Evolutionary conservation across 2,329 filamentous ascomycete genomes (phyloP).

Genomic region (Nakataea oryzae): DNA sequence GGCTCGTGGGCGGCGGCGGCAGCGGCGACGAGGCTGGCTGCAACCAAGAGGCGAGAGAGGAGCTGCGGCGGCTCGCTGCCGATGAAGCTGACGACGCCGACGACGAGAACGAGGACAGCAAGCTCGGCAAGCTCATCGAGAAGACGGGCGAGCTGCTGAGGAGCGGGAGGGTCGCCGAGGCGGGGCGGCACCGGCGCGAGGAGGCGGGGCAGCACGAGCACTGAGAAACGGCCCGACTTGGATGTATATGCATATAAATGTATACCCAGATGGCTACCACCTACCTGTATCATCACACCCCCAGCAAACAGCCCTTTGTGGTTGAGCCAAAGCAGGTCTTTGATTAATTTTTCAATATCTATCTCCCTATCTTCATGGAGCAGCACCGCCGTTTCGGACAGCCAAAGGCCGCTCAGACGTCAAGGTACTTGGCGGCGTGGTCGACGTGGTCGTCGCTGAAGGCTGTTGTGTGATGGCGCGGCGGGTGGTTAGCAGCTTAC

Average conservation of each 20-base stretch:
- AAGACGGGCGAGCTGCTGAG: conserved; percentile 4
- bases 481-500: background rate
- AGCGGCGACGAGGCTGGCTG: background rate
- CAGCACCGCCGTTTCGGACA: too few relatives aligned
- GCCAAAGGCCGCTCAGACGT: conserved; percentile 1
- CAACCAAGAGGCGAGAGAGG: background rate
- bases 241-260: too few relatives aligned
- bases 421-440: conserved; percentile 78
- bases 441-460: conserved; percentile 87
- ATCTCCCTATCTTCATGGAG: too few relatives aligned
- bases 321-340: background rate
- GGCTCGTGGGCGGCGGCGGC: too few relatives aligned
- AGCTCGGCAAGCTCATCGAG: conserved; percentile 5
- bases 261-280: background rate
- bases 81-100: background rate
- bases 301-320: background rate
- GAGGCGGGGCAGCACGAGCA: background rate
- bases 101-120: conserved; percentile 4
- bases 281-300: too few relatives aligned
- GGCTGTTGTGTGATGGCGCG: conserved; percentile 21
- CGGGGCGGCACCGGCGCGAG: conserved; percentile 3
- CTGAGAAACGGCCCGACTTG: too few relatives aligned
- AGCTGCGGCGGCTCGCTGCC: background rate
- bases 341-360: background rate
- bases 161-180: background rate